Base-by-base conservation (phyloP, 805 yeast species). In the Pichia manshurica region DNA sequence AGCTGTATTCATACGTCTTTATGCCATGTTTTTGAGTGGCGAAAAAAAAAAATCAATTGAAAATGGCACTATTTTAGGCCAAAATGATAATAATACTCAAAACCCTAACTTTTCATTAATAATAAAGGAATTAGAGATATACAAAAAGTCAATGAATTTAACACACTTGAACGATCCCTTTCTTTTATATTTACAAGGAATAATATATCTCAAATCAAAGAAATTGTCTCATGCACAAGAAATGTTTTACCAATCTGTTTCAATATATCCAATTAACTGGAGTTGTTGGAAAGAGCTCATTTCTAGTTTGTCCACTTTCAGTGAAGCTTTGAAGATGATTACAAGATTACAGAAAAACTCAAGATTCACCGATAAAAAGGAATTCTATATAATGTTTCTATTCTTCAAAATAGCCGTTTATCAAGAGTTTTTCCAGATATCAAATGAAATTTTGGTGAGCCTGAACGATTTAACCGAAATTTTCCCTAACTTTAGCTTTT, bases 201-300 rank as follows among this genome's bases (percentile, higher is more conserved):
- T 84, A 15, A 69, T 86, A 1, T 68, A 82, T 41, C 67, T 80
- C 46, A 82, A 79, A 55, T 82, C 82, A 56, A 80, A 81, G 42
- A 80, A 83, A 53, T 65, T 66, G n/a, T 54, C 67, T 2, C 62
- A 69, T 32, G 96, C 97, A 0, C 80, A 82, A 48, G 70, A 74
- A 21, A 69, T 70, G 39, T 72, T 90, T 29, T 69, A 80, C 28
- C 72, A 72, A 41, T 83, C 96, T 1, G 60, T 91, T 13, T 68
- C 74, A 21, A 44, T 73, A 25, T 88, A 82, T 56, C 96, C 97
- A 0, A 85, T 74, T 63, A 91, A 91, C 63, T 93, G 99, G 99
- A 78, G 90, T 46, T 84, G 93, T 49, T 93, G 97, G 97, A 73
- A 75, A 48, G 97, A 91, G 60, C 69, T 93, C 35, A 68, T 80